phyloP scores from a whole-genome alignment of 345 rosid genomes.

The Lepidium africanum region DNA sequence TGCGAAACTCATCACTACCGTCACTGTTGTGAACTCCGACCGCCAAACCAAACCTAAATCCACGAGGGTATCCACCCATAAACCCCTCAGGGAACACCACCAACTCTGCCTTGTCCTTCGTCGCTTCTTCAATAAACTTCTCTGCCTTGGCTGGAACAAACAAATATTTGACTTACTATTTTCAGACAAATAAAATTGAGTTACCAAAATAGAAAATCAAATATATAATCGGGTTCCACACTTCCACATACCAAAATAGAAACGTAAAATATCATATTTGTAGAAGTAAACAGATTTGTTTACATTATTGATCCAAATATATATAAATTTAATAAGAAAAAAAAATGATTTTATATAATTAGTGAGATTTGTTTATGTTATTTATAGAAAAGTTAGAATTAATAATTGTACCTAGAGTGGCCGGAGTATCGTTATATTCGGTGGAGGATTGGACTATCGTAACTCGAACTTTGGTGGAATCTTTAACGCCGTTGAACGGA shows the following conservation, averaged over 20 bases:
- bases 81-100: slow-evolving; percentile 86
- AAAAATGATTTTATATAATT: no score
- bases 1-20: slow-evolving; percentile 77
- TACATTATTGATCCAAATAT: no score
- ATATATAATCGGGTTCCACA: no score
- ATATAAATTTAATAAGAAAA: no score
- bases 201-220: no score
- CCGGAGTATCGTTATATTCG: slow-evolving; percentile 67
- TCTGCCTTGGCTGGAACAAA: slow-evolving; percentile 50
- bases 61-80: slow-evolving; percentile 81
- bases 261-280: no score
- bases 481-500: slow-evolving; percentile 19
- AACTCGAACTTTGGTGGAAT: slow-evolving; percentile 49
- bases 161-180: no score
- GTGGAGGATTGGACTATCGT: slow-evolving; percentile 91
- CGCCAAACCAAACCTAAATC: slow-evolving; percentile 58
- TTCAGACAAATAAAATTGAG: no score
- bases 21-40: slow-evolving; percentile 55
- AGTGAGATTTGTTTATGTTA: no score
- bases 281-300: no score
- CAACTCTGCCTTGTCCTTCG: slow-evolving; percentile 47
- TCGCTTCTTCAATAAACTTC: slow-evolving; percentile 68
- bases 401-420: slow-evolving; percentile 36
- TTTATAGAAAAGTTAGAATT: neutral
- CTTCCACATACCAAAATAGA: no score